Percentiles rank a stretch among this genome's conserved stretches.
Evolutionary conservation across 345 rosid genomes (phyloP).

Genomic region (Moricandia moricandioides): DNA sequence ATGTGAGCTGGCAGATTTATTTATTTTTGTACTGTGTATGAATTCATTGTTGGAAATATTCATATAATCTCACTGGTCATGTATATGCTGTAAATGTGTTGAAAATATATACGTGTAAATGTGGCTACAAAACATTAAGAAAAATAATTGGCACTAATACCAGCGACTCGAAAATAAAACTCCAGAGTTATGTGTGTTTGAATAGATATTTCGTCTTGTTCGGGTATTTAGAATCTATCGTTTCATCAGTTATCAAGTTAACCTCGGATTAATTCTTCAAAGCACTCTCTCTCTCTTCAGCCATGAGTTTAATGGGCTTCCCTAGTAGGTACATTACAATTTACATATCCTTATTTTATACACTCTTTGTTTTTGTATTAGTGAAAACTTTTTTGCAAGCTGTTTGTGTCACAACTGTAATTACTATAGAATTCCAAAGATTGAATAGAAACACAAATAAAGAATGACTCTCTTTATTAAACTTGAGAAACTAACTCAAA

Average conservation of each 20-base stretch:
- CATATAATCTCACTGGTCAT: not conserved
- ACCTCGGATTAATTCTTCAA: not conserved
- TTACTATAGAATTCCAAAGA: too few relatives aligned
- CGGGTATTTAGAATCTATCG: not conserved
- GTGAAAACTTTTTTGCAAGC: not conserved
- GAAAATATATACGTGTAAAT: not conserved
- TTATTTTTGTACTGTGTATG: not conserved
- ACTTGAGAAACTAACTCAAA: too few relatives aligned
- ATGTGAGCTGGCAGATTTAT: not conserved
- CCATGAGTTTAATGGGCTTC: constrained; percentile 3
- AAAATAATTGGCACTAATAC: not conserved
- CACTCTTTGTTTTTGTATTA: not conserved
- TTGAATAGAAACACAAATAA: too few relatives aligned
- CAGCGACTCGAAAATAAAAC: not conserved
- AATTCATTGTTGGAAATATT: not conserved
- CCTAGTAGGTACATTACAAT: constrained; percentile 11
- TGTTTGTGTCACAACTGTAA: not conserved
- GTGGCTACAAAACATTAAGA: not conserved
- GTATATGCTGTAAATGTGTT: not conserved
- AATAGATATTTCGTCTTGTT: not conserved
- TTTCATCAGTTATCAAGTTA: not conserved
- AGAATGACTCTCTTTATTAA: too few relatives aligned
- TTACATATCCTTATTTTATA: not conserved
- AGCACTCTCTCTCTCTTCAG: not conserved
- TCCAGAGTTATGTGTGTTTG: not conserved